These are phyloP conservation scores for Medicago arabica DNA, from an alignment of 306 rosid genomes.

Conservation along the genomic window DNA sequence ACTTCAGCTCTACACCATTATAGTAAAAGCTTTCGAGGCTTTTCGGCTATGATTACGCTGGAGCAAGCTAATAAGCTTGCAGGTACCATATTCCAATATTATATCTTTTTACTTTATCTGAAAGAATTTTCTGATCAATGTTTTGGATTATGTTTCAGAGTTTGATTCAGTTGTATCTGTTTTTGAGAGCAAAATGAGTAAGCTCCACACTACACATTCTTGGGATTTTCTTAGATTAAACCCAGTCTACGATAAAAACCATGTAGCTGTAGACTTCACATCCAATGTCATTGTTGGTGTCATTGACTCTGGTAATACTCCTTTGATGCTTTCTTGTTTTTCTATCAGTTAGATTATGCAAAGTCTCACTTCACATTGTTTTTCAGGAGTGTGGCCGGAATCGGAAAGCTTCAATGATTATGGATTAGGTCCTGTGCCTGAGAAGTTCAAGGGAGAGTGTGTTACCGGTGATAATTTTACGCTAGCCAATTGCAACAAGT, in stretches of 20 bases:
- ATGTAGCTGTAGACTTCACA: constrained; percentile 39
- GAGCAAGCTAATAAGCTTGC: constrained; percentile 64
- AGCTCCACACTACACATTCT: constrained; percentile 68
- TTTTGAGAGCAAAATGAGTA: constrained; percentile 70
- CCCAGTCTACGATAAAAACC: constrained; percentile 39
- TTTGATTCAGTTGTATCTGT: constrained; percentile 55
- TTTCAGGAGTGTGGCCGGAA: constrained; percentile 77
- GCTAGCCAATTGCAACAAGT: constrained; percentile 73
- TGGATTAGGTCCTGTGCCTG: constrained; percentile 71
- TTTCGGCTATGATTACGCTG: constrained; percentile 71
- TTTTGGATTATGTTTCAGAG: constrained; percentile 50
- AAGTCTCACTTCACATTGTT: constrained; percentile 12
- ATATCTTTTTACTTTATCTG: constrained; percentile 5
- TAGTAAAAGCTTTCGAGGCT: constrained; percentile 70
- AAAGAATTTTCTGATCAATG: constrained; percentile 19
- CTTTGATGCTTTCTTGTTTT: neutral
- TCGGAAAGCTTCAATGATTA: constrained; percentile 70
- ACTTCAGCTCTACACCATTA: constrained; percentile 62
- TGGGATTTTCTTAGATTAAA: constrained; percentile 71
- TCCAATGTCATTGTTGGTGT: constrained; percentile 71
- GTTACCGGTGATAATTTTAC: constrained; percentile 65
- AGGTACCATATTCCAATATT: constrained; percentile 45
- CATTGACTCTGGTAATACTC: constrained; percentile 64
- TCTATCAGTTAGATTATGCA: constrained; percentile 5
- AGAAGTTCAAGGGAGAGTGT: constrained; percentile 72